Evolutionary conservation across 2,329 filamentous ascomycete genomes (phyloP).

Genomic region (Xylariaceae sp.): DNA sequence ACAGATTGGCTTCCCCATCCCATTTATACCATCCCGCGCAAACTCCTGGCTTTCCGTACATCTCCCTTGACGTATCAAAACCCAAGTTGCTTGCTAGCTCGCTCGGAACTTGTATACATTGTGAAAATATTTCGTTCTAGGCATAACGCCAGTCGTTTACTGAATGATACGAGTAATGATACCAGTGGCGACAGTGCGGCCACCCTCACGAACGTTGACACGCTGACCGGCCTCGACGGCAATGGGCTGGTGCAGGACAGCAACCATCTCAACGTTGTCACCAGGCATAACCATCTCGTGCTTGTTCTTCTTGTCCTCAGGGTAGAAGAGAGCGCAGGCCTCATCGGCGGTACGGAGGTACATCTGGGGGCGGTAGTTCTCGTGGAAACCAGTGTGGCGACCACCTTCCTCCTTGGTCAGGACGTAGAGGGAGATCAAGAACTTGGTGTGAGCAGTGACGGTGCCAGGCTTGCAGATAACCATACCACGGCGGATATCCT

Average conservation of each 20-base stretch:
- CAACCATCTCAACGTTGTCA: conserved; percentile 97
- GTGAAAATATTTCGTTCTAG: conserved; percentile 12
- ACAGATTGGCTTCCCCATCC: conserved; percentile 23
- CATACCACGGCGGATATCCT: conserved; percentile 94
- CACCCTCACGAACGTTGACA: conserved; percentile 98
- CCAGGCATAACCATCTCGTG: conserved; percentile 85
- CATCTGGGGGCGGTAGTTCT: conserved; percentile 96
- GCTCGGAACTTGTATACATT: conserved; percentile 22
- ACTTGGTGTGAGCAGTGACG: conserved; percentile 83
- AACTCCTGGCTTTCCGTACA: conserved; percentile 23
- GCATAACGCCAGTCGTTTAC: conserved; percentile 35
- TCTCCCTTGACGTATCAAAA: conserved; percentile 14
- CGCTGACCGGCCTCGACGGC: conserved; percentile 88
- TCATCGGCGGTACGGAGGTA: conserved; percentile 90
- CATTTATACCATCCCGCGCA: conserved; percentile 22
- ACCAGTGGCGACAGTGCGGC: conserved; percentile 80
- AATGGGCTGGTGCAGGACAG: conserved; percentile 76
- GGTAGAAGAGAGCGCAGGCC: conserved; percentile 75
- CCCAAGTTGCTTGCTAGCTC: conserved; percentile 21
- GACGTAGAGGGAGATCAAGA: conserved; percentile 94
- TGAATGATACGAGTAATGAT: conserved; percentile 68
- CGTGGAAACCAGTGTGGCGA: conserved; percentile 88
- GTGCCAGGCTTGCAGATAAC: conserved; percentile 78
- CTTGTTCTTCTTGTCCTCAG: conserved; percentile 71
- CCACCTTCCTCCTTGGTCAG: conserved; percentile 97